Evolutionary conservation across 2,329 filamentous ascomycete species (phyloP).

Genomic region (Scedosporium apiospermum): DNA sequence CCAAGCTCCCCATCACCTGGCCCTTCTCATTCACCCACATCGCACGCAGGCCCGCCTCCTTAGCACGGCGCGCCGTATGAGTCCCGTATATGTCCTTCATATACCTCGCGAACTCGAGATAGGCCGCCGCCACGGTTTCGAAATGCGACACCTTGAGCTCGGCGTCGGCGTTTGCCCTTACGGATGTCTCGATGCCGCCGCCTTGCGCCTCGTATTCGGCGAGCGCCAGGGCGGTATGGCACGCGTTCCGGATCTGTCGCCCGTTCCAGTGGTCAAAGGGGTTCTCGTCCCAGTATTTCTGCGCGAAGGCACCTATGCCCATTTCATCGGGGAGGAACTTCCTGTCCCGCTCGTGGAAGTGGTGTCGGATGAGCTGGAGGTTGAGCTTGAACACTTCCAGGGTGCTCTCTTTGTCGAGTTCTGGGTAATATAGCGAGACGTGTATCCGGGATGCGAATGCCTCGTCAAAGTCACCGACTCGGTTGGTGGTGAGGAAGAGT

Average conservation of each 20-base stretch:
- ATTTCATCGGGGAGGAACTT: constrained; percentile 13
- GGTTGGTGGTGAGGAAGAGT: constrained; percentile 35
- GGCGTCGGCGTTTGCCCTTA: constrained; percentile 9
- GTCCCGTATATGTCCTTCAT: constrained; percentile 9
- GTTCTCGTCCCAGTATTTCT: constrained; percentile 10
- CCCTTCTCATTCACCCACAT: no score
- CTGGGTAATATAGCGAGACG: constrained; percentile 23
- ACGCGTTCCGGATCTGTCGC: constrained; percentile 22
- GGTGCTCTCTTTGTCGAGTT: constrained; percentile 13
- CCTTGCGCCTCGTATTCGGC: constrained; percentile 31
- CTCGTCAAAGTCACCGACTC: constrained; percentile 33
- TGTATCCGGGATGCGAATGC: constrained; percentile 32
- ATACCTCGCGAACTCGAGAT: constrained; percentile 14
- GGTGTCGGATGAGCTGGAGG: constrained; percentile 14
- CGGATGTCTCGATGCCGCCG: constrained; percentile 15
- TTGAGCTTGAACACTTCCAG: constrained; percentile 19
- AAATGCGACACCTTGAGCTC: constrained; percentile 11
- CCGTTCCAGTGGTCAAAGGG: constrained; percentile 19
- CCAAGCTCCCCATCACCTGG: no score
- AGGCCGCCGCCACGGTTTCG: constrained; percentile 12
- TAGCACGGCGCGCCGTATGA: neutral
- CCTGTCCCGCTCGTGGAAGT: constrained; percentile 9
- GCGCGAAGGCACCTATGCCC: constrained; percentile 13
- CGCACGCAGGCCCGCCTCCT: neutral
- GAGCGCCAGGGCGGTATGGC: constrained; percentile 22